Conservation (phyloP, 352 stramenopile genomes). For the Phytophthora tubulina region DNA sequence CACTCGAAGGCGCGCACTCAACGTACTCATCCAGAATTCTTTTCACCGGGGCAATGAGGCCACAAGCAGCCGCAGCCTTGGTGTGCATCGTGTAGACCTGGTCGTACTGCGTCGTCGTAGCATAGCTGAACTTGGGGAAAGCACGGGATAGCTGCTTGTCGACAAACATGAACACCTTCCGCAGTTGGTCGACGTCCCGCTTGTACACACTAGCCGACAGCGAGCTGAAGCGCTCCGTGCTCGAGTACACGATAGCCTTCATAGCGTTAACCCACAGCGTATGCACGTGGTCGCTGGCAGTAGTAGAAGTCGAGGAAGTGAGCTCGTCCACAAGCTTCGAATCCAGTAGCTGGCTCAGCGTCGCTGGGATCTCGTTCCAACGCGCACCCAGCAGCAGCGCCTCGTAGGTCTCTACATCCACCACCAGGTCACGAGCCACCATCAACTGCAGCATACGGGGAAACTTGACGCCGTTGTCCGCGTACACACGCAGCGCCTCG, state of each 20-base stretch:
- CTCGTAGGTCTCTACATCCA: constrained; percentile 68
- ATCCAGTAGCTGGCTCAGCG: constrained; percentile 63
- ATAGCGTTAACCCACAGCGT: constrained; percentile 69
- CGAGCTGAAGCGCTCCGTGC: constrained; percentile 65
- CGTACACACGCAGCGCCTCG: constrained; percentile 68
- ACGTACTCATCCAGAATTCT: constrained; percentile 75
- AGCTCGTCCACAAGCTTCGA: constrained; percentile 58
- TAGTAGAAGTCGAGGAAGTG: constrained; percentile 10
- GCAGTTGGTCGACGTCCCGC: constrained; percentile 56
- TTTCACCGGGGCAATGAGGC: constrained; percentile 54
- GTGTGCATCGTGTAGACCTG: constrained; percentile 66
- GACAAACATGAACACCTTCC: constrained; percentile 64
- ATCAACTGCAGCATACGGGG: constrained; percentile 65
- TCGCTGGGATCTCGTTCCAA: constrained; percentile 73
- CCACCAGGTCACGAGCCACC: constrained; percentile 57
- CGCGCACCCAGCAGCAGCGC: constrained; percentile 70
- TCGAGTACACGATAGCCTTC: constrained; percentile 71
- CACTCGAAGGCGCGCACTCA: constrained; percentile 25
- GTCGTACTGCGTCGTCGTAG: constrained; percentile 53
- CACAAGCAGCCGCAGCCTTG: constrained; percentile 68
- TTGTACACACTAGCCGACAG: constrained; percentile 49
- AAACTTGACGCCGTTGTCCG: constrained; percentile 66
- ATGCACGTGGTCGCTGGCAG: constrained; percentile 50
- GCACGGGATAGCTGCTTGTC: constrained; percentile 66
- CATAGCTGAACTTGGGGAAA: constrained; percentile 65